A percentile compares a stretch with the other conserved stretches of the same genome.
phyloP scores from a whole-genome alignment of 2,329 filamentous ascomycete species.

The Ophiocordyceps sinensis region DNA sequence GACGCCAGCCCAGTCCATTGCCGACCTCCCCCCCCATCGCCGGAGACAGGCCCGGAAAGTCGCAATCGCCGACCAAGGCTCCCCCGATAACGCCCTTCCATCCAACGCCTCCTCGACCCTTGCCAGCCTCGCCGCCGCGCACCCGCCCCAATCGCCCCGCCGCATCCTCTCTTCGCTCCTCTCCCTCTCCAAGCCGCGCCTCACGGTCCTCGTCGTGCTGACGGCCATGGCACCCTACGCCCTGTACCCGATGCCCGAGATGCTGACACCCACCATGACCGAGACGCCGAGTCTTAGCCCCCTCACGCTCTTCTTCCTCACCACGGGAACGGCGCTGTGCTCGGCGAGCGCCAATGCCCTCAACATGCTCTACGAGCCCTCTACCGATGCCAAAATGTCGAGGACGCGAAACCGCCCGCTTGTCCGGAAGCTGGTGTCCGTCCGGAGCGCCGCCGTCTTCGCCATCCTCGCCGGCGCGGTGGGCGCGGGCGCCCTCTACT shows the following conservation, averaged over 20 bases:
- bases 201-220: constrained; percentile 82
- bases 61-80: constrained; percentile 3
- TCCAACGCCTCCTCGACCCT: constrained; percentile 41
- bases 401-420: constrained; percentile 85
- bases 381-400: constrained; percentile 83
- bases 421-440: constrained; percentile 64
- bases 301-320: constrained; percentile 83
- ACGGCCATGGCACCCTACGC: constrained; percentile 85
- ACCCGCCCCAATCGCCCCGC: constrained; percentile 35
- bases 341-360: constrained; percentile 85
- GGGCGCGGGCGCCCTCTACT: constrained; percentile 63
- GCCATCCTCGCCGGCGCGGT: constrained; percentile 55
- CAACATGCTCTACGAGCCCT: constrained; percentile 93
- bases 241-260: constrained; percentile 79
- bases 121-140: constrained; percentile 33
- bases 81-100: constrained; percentile 20
- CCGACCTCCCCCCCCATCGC: constrained; percentile 18
- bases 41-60: constrained; percentile 13
- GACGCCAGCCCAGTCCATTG: constrained; percentile 7
- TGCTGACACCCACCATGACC: constrained; percentile 54
- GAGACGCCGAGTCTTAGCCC: constrained; percentile 73
- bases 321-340: constrained; percentile 74
- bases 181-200: constrained; percentile 85
- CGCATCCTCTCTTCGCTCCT: constrained; percentile 69
- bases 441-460: constrained; percentile 60